These are phyloP conservation scores for Pugionium cornutum DNA, from an alignment of 345 rosid genomes.

Conservation along the genomic window DNA sequence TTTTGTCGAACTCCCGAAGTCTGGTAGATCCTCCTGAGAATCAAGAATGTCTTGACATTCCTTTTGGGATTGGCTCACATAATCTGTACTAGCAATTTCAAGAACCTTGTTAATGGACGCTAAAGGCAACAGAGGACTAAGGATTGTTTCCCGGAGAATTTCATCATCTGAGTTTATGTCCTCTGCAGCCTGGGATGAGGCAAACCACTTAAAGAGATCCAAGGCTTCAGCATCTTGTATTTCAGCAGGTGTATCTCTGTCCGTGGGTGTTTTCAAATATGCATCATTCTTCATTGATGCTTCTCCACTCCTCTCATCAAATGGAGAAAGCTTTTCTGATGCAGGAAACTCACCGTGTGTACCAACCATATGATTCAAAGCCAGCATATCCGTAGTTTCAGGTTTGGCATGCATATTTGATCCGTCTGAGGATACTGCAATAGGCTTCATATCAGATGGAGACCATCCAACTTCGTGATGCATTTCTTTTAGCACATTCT, in stretches of 20 bases:
- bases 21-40: constrained; percentile 61
- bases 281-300: constrained; percentile 33
- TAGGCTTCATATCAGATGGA: constrained; percentile 36
- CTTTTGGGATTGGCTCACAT: constrained; percentile 76
- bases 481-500: constrained; percentile 48
- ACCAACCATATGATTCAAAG: constrained; percentile 33
- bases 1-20: constrained; percentile 49
- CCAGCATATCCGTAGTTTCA: constrained; percentile 35
- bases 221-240: constrained; percentile 66
- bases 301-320: constrained; percentile 35
- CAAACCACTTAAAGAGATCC: constrained; percentile 84
- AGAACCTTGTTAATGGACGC: constrained; percentile 64
- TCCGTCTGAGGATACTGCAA: constrained; percentile 37
- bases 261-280: constrained; percentile 28
- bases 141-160: constrained; percentile 69
- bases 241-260: constrained; percentile 31
- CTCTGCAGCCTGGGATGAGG: constrained; percentile 84
- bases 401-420: constrained; percentile 44
- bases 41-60: constrained; percentile 98
- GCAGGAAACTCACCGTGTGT: constrained; percentile 37
- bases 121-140: constrained; percentile 78
- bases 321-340: constrained; percentile 36
- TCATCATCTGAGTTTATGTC: constrained; percentile 97
- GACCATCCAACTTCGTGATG: constrained; percentile 40
- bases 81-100: constrained; percentile 78